These are phyloP conservation scores for Vaccinium corymbosum DNA, from an alignment of 148 eudicot species.

Conservation along the genomic window DNA sequence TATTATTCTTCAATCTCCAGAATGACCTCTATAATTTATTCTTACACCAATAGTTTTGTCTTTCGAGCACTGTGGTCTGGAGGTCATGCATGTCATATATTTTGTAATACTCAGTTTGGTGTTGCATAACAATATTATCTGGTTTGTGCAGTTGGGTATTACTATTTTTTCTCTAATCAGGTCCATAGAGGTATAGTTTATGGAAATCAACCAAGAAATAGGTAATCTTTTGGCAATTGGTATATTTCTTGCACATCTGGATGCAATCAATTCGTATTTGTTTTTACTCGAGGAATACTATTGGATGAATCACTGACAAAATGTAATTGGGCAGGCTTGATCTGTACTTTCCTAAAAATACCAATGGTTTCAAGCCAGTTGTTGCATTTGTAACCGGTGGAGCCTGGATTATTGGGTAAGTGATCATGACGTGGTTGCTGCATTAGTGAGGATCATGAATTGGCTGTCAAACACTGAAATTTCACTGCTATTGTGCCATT, in stretches of 20 bases:
- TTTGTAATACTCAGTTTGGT: background rate
- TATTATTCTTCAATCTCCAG: background rate
- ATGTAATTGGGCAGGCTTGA: slow-evolving; percentile 51
- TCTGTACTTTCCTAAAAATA: slow-evolving; percentile 59
- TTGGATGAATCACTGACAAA: slow-evolving; percentile 9
- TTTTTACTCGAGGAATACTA: background rate
- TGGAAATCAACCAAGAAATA: slow-evolving; percentile 64
- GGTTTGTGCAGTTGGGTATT: slow-evolving; percentile 52
- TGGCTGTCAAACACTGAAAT: background rate
- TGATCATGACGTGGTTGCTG: background rate
- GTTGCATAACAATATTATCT: slow-evolving; percentile 5
- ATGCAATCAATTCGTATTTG: background rate
- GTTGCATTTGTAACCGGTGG: slow-evolving; percentile 83
- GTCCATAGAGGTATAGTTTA: slow-evolving; percentile 56
- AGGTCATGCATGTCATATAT: background rate
- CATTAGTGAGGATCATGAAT: background rate
- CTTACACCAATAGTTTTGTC: background rate
- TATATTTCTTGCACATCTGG: slow-evolving; percentile 6
- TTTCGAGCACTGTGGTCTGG: background rate
- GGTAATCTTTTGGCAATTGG: slow-evolving; percentile 27
- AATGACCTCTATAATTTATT: background rate
- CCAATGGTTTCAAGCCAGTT: slow-evolving; percentile 55
- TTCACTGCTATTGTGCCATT: background rate
- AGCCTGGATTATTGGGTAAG: slow-evolving; percentile 83
- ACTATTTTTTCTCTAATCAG: slow-evolving; percentile 59